phyloP scores from a whole-genome alignment of 371 early-diverging fungal species.

The Apophysomyces trapeziformis region DNA sequence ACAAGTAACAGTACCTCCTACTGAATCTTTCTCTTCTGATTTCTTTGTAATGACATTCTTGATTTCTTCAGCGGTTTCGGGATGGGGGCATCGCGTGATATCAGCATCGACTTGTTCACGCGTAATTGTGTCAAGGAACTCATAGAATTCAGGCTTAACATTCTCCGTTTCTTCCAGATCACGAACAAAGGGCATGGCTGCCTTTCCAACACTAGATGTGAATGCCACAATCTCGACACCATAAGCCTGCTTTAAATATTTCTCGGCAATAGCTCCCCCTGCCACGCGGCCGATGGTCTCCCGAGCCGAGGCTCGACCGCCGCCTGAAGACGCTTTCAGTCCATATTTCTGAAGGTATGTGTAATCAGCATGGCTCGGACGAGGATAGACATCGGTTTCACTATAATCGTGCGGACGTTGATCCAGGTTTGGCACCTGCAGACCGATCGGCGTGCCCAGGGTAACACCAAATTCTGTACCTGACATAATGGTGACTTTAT shows the following conservation, averaged over 20 bases:
- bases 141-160: slow-evolving; percentile 64
- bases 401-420: slow-evolving; percentile 96
- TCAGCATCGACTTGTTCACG: slow-evolving; percentile 63
- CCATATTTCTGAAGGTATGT: slow-evolving; percentile 97
- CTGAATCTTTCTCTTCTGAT: slow-evolving; percentile 85
- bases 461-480: slow-evolving; percentile 94
- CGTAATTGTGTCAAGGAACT: slow-evolving; percentile 69
- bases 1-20: slow-evolving; percentile 97
- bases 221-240: slow-evolving; percentile 95
- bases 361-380: slow-evolving; percentile 97
- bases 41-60: slow-evolving; percentile 72
- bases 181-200: slow-evolving; percentile 74
- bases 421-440: slow-evolving; percentile 93
- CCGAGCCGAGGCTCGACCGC: slow-evolving; percentile 94
- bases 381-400: slow-evolving; percentile 90
- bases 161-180: slow-evolving; percentile 52
- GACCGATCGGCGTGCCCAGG: slow-evolving; percentile 93
- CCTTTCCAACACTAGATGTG: slow-evolving; percentile 87
- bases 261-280: slow-evolving; percentile 95
- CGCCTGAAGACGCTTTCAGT: slow-evolving; percentile 93
- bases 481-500: slow-evolving; percentile 88
- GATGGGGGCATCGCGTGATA: slow-evolving; percentile 55
- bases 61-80: slow-evolving; percentile 51
- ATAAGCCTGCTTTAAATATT: slow-evolving; percentile 78
- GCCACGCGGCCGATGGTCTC: slow-evolving; percentile 98